These are phyloP conservation scores for Myxozyma neglecta DNA, from an alignment of 805 yeast species.

Conservation along the genomic window DNA sequence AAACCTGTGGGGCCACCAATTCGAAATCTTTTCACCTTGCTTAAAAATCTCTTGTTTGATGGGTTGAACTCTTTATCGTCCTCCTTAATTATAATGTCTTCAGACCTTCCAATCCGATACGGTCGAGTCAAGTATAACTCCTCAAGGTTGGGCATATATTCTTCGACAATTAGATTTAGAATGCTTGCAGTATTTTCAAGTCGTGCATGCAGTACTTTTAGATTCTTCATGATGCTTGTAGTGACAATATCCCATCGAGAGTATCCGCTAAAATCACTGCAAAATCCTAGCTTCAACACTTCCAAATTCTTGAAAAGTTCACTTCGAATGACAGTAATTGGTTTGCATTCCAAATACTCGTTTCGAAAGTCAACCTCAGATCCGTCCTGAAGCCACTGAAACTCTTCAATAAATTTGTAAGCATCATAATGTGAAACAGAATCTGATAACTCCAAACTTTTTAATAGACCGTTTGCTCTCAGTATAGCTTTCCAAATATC, in stretches of 20 bases:
- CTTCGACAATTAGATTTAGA: background rate
- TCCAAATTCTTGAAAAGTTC: background rate
- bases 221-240: background rate
- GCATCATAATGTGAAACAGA: background rate
- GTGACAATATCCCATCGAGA: background rate
- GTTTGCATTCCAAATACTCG: background rate
- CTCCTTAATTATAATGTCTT: background rate
- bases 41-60: background rate
- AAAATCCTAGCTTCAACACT: background rate
- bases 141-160: background rate
- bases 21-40: background rate
- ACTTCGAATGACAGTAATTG: background rate
- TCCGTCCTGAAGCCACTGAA: background rate
- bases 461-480: background rate
- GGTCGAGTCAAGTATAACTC: background rate
- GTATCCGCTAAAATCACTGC: background rate
- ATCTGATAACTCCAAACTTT: background rate
- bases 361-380: background rate
- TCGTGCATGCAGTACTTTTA: background rate
- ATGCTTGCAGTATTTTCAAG: background rate
- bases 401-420: background rate
- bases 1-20: background rate
- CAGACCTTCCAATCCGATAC: background rate
- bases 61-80: background rate
- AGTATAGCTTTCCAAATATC: conserved; percentile 4